phyloP scores from a whole-genome alignment of 345 rosid genomes.

The Eucalyptus lansdowneana region DNA sequence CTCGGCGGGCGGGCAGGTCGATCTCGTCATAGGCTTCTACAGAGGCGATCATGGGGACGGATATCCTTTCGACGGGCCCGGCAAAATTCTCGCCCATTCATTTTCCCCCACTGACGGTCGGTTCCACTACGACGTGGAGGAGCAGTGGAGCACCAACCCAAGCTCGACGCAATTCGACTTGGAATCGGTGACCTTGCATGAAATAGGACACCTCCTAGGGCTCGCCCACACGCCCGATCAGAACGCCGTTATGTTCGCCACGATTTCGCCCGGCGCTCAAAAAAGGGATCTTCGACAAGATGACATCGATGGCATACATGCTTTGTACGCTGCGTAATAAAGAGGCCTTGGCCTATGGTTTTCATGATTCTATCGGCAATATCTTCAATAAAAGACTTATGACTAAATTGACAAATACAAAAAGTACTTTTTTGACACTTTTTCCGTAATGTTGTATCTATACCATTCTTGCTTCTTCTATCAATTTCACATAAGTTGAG shows the following conservation, averaged over 20 bases:
- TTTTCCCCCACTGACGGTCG: not conserved
- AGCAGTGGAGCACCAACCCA: not conserved
- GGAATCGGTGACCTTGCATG: not conserved
- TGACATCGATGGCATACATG: not conserved
- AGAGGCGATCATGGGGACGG: not conserved
- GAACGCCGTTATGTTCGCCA: not conserved
- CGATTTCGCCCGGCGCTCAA: not conserved
- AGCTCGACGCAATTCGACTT: not conserved
- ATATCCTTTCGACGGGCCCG: not conserved
- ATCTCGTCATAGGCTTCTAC: not conserved
- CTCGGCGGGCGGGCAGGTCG: not conserved
- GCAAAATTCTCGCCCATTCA: not conserved
- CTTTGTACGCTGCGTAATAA: not conserved
- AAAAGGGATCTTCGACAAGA: not conserved
- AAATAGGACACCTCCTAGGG: not conserved
- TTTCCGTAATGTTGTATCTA: too few relatives aligned
- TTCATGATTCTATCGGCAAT: not conserved
- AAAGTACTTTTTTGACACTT: too few relatives aligned
- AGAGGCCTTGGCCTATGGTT: not conserved
- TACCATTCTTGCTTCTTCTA: too few relatives aligned
- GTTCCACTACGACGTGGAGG: not conserved
- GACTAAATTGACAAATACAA: not conserved
- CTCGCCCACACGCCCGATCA: not conserved
- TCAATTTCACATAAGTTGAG: too few relatives aligned
- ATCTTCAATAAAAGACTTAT: not conserved